phyloP scores from a whole-genome alignment of 1,284 basidiomycete species.

The Cystobasidium sp. region DNA sequence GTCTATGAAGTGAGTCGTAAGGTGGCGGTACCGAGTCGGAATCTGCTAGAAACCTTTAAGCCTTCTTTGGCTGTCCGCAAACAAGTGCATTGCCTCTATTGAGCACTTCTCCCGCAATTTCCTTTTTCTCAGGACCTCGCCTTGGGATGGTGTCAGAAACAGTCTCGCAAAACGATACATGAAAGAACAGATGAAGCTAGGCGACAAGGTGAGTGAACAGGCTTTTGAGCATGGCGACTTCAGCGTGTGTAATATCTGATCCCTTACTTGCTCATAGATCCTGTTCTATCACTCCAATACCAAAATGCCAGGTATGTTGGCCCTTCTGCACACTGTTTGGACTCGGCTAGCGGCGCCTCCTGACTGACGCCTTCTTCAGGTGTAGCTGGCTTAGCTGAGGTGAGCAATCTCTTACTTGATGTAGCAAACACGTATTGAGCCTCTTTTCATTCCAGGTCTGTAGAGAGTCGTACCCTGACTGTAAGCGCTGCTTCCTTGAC shows the following conservation, averaged over 20 bases:
- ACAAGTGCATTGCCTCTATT: background rate
- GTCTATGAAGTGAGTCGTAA: conserved; percentile 56
- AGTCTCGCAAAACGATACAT: conserved; percentile 90
- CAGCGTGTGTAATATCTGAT: background rate
- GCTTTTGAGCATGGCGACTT: background rate
- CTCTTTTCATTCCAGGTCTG: conserved; percentile 62
- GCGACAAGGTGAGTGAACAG: conserved; percentile 61
- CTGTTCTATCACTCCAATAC: conserved; percentile 88
- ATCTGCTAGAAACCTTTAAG: no score
- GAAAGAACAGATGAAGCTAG: conserved; percentile 79
- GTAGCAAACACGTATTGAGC: no score
- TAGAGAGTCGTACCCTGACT: conserved; percentile 85
- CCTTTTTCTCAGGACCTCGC: conserved; percentile 63
- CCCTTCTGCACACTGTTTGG: background rate
- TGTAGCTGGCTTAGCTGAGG: conserved; percentile 75
- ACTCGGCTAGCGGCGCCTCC: background rate
- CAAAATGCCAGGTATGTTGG: conserved; percentile 74
- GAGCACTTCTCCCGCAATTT: background rate
- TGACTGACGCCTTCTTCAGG: conserved; percentile 61
- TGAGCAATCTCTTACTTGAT: background rate
- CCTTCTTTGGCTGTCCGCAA: background rate
- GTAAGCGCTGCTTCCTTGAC: conserved; percentile 61
- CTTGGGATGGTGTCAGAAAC: conserved; percentile 91
- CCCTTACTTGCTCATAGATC: conserved; percentile 52
- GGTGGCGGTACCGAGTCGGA: no score